Conservation (phyloP, 371 early-diverging fungal species). For the Nematocida ironsii region DNA sequence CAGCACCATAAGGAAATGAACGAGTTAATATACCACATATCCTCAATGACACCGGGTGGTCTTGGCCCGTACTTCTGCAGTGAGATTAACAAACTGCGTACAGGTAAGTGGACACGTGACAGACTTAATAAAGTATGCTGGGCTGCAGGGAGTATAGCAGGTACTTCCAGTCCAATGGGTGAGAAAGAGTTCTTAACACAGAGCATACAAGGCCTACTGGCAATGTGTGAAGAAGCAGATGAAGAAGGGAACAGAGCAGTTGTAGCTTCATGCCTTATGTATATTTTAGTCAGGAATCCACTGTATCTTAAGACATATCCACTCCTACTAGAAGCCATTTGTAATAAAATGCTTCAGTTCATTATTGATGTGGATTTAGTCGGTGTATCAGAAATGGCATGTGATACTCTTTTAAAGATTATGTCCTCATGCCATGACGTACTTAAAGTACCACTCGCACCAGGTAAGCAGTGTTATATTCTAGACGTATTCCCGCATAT, state of each 20-base stretch:
- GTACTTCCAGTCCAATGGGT: slow-evolving; percentile 85
- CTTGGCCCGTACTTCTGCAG: slow-evolving; percentile 63
- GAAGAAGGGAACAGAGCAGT: slow-evolving; percentile 98
- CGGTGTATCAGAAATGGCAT: slow-evolving; percentile 99
- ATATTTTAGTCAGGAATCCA: slow-evolving; percentile 95
- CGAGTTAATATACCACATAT: slow-evolving; percentile 60
- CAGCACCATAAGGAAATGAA: slow-evolving; percentile 93
- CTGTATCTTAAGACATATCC: slow-evolving; percentile 94
- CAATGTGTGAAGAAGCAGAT: slow-evolving; percentile 82
- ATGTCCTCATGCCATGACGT: background rate
- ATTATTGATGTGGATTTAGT: slow-evolving; percentile 94
- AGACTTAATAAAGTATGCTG: slow-evolving; percentile 95
- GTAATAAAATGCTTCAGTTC: slow-evolving; percentile 98
- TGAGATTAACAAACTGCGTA: slow-evolving; percentile 33
- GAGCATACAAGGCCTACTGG: slow-evolving; percentile 89
- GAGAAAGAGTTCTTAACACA: slow-evolving; percentile 94
- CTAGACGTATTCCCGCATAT: slow-evolving; percentile 7
- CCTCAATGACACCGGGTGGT: slow-evolving; percentile 55
- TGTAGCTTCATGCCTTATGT: slow-evolving; percentile 98
- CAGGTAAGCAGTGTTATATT: slow-evolving; percentile 5
- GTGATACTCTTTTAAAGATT: slow-evolving; percentile 97
- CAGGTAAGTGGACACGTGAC: slow-evolving; percentile 71
- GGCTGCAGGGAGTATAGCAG: slow-evolving; percentile 95
- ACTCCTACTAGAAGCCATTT: slow-evolving; percentile 97
- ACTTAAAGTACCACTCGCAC: background rate